Percentiles rank a stretch among this genome's conserved stretches.
Evolutionary conservation across 108 stramenopile genomes (phyloP).

Genomic region (Fragilaria crotonensis): DNA sequence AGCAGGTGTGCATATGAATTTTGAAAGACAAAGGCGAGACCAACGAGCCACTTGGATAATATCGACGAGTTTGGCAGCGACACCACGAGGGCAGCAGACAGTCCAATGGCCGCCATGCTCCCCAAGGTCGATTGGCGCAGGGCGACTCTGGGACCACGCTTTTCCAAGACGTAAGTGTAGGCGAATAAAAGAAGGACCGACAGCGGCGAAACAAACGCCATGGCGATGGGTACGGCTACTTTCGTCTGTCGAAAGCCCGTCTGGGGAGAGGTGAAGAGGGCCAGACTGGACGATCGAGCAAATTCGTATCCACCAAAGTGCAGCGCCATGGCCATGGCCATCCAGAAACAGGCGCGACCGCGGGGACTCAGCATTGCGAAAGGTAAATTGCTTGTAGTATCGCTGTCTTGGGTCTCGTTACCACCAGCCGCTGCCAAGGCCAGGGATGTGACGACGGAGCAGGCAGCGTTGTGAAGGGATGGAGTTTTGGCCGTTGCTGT

Average conservation of each 20-base stretch:
- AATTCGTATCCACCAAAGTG: slow-evolving; percentile 83
- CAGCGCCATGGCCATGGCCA: slow-evolving; percentile 58
- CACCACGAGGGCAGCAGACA: slow-evolving; percentile 12
- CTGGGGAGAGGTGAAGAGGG: slow-evolving; percentile 63
- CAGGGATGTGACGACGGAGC: too few species aligned
- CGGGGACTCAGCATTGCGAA: slow-evolving; percentile 7
- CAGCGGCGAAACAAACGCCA: slow-evolving; percentile 64
- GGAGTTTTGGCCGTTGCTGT: too few species aligned
- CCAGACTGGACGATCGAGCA: slow-evolving; percentile 58
- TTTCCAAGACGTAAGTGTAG: slow-evolving; percentile 52
- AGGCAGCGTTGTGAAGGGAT: too few species aligned
- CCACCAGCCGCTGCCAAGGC: too few species aligned
- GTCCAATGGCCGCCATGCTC: slow-evolving; percentile 16
- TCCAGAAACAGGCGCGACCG: slow-evolving; percentile 30
- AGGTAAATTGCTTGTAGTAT: too few species aligned
- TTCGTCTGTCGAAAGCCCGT: slow-evolving; percentile 59
- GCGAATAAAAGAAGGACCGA: slow-evolving; percentile 51
- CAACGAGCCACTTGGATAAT: slow-evolving; percentile 14
- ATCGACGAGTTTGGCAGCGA: not conserved
- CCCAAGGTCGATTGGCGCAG: slow-evolving; percentile 45
- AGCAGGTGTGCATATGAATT: slow-evolving; percentile 79
- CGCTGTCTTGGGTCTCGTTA: too few species aligned
- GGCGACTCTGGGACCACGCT: slow-evolving; percentile 56
- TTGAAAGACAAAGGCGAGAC: slow-evolving; percentile 63
- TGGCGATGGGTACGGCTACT: slow-evolving; percentile 73